phyloP scores from a whole-genome alignment of 495 filamentous ascomycete species.

The Parachaetomium inaequale region DNA sequence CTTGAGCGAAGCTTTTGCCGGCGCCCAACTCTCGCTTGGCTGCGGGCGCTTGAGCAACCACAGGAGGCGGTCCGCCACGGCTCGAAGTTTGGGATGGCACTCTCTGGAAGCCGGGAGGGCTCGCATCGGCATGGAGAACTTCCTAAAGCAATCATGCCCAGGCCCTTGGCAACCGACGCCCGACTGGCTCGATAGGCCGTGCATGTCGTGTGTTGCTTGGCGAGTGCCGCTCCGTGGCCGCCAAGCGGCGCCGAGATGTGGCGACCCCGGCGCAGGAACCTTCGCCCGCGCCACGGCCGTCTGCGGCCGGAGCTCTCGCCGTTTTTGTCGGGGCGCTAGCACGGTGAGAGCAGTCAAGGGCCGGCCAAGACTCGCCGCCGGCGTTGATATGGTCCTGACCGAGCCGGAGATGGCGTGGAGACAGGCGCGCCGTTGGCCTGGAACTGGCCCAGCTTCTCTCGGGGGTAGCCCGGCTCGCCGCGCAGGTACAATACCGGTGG shows the following conservation, averaged over 20 bases:
- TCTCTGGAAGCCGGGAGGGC: background rate
- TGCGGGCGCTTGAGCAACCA: background rate
- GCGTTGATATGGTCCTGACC: background rate
- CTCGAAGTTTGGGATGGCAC: background rate
- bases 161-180: constrained; percentile 12
- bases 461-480: background rate
- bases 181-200: constrained; percentile 3
- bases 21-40: constrained; percentile 10
- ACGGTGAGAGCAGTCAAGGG: background rate
- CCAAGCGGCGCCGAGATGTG: constrained; percentile 11
- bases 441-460: background rate
- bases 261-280: constrained; percentile 1
- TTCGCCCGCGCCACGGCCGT: constrained; percentile 3
- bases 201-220: constrained; percentile 1
- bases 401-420: background rate
- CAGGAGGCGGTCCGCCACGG: constrained; percentile 3
- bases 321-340: constrained; percentile 10
- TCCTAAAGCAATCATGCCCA: constrained; percentile 12
- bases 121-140: constrained; percentile 8
- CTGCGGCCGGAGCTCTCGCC: constrained; percentile 11
- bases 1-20: constrained; percentile 10
- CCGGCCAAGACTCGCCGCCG: constrained; percentile 1
- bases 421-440: background rate
- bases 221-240: background rate
- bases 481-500: background rate